phyloP scores from a whole-genome alignment of 345 rosid species.

The Salix suchowensis region DNA sequence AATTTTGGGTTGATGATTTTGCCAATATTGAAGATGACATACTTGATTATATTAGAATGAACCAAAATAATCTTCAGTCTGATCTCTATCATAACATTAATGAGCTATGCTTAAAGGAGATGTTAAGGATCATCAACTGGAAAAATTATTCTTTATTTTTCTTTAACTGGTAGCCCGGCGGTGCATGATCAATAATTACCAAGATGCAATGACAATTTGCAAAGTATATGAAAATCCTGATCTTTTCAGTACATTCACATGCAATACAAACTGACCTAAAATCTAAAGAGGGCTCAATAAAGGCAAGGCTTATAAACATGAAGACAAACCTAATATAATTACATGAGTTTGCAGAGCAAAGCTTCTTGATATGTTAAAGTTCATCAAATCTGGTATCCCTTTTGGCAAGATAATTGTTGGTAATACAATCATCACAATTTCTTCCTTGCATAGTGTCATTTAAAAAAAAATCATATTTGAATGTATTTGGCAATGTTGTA shows the following conservation, averaged over 20 bases:
- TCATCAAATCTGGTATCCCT: no score
- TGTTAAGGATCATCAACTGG: fast-evolving
- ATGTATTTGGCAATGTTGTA: background rate
- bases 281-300: no score
- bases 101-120: background rate
- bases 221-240: background rate
- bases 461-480: no score
- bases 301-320: no score
- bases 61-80: background rate
- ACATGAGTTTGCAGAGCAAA: no score
- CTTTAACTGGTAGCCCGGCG: background rate
- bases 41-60: background rate
- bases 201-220: background rate
- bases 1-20: background rate
- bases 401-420: background rate
- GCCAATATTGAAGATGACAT: background rate
- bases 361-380: no score
- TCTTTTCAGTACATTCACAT: background rate
- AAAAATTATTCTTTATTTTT: background rate
- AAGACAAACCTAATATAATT: no score
- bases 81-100: background rate
- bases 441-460: no score
- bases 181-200: background rate
- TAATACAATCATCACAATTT: background rate
- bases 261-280: no score